Evolutionary conservation across 2,329 filamentous ascomycete genomes (phyloP), one percentile per base, ranked within the genome.

Genomic region (Geoglossum cookeanum): DNA sequence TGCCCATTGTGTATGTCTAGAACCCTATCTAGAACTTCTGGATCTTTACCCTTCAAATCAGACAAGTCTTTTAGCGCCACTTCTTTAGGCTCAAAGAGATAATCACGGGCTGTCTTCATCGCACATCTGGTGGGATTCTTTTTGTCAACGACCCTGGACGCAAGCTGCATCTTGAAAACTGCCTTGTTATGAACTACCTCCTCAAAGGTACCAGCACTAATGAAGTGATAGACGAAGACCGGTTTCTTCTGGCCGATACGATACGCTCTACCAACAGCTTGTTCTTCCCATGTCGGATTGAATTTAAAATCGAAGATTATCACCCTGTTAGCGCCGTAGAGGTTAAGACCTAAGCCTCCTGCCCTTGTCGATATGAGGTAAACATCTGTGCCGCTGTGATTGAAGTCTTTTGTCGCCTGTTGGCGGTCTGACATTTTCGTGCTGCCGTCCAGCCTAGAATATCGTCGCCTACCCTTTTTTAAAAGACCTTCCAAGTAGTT

Each of bases 201-300:
- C 66, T 96, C 89, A 62, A 84, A 89, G 0, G 88, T 92, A 1
- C 88, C 89, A 1, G 81, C 86, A 9, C 81, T 74, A 30, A 89
- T 72, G 60, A 96, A 81, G 17, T 85, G 84, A 69, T 96, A 96
- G 1, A 96, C 88, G 65, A 79, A 90, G 0, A 94, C 89, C 0
- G 78, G 75, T 63, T 90, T 92, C 42, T 71, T 73, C 68, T 96
- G 90, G 0, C 89, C 88, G 37, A 96, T 78, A 0, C 90, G 85
- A 68, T 92, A 95, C 0, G 87, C 84, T 56, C 90, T 78, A 1
- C 88, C 90, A 55, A 95, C 80, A 1, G 90, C 90, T 69, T 96
- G 90, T 64, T 89, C 83, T 67, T 95, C 90, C 65, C 83, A 76
- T 4, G 81, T 77, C 0, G 90, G 90, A 61, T 90, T 92, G 70